phyloP scores from a whole-genome alignment of 1,139 yeast genomes.

The Debaryomyces sp. region DNA sequence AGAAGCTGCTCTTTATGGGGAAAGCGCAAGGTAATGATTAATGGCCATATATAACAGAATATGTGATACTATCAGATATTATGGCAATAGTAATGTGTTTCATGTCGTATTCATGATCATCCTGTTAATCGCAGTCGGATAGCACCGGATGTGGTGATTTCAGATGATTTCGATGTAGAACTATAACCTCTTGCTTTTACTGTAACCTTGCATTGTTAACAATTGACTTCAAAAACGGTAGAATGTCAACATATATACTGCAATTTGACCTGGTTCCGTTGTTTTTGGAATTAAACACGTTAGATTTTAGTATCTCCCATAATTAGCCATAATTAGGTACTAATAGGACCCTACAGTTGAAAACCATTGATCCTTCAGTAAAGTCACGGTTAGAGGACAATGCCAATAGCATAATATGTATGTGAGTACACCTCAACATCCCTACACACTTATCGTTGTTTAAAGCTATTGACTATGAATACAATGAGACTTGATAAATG shows the following conservation, averaged over 20 bases:
- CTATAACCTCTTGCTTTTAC: no score
- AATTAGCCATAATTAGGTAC: no score
- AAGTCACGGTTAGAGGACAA: no score
- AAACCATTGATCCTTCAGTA: not conserved
- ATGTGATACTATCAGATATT: not conserved
- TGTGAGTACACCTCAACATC: no score
- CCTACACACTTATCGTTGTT: no score
- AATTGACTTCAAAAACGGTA: not conserved
- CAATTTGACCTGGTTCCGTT: not conserved
- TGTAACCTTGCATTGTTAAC: not conserved
- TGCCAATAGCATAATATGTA: no score
- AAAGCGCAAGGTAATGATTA: not conserved
- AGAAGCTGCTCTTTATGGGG: not conserved
- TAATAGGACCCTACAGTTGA: not conserved
- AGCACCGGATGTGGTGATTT: not conserved
- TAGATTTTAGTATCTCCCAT: not conserved
- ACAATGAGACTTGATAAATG: no score
- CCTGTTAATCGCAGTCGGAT: not conserved
- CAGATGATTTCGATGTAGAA: not conserved
- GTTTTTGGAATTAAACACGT: not conserved
- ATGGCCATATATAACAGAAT: not conserved
- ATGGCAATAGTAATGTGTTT: not conserved
- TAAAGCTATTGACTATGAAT: no score
- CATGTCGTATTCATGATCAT: not conserved
- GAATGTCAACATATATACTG: not conserved